Conservation (phyloP, 2,329 filamentous ascomycete genomes). For the Raffaelea ambrosiae region DNA sequence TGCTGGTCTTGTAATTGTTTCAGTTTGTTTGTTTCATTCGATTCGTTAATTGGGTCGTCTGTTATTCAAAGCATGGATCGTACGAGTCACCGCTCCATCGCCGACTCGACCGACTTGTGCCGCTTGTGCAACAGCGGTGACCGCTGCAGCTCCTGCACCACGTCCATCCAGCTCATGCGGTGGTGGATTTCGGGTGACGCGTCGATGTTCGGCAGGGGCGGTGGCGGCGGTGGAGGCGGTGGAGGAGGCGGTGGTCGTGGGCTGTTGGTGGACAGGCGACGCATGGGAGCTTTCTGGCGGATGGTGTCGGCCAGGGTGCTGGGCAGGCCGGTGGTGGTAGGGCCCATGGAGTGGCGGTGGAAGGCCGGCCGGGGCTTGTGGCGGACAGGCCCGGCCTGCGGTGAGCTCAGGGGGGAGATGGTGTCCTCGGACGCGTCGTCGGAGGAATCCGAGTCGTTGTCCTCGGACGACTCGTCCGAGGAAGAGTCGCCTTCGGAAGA, state of each 20-base stretch:
- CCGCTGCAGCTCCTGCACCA: constrained; percentile 53
- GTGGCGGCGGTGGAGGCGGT: neutral
- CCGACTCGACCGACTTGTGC: constrained; percentile 52
- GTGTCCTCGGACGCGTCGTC: neutral
- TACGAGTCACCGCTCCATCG: constrained; percentile 27
- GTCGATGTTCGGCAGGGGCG: constrained; percentile 20
- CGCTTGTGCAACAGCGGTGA: constrained; percentile 53
- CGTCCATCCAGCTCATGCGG: constrained; percentile 51
- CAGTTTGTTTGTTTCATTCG: too few relatives aligned
- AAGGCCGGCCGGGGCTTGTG: neutral
- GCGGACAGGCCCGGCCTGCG: neutral
- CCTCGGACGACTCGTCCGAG: neutral
- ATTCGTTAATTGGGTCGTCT: too few relatives aligned
- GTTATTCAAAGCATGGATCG: too few relatives aligned
- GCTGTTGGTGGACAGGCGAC: constrained; percentile 46
- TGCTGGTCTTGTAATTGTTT: too few relatives aligned
- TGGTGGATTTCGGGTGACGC: constrained; percentile 35
- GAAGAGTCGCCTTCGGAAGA: neutral
- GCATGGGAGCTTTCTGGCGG: constrained; percentile 37
- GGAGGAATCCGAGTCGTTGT: neutral
- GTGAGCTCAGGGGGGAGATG: neutral
- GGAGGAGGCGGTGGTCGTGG: constrained; percentile 1
- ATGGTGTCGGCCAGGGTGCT: constrained; percentile 35
- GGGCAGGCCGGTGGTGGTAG: constrained; percentile 27
- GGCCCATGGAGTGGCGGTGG: constrained; percentile 11